These are phyloP conservation scores for Ceratocystis smalleyi DNA, from an alignment of 2,329 filamentous ascomycete genomes.

Conservation along the genomic window DNA sequence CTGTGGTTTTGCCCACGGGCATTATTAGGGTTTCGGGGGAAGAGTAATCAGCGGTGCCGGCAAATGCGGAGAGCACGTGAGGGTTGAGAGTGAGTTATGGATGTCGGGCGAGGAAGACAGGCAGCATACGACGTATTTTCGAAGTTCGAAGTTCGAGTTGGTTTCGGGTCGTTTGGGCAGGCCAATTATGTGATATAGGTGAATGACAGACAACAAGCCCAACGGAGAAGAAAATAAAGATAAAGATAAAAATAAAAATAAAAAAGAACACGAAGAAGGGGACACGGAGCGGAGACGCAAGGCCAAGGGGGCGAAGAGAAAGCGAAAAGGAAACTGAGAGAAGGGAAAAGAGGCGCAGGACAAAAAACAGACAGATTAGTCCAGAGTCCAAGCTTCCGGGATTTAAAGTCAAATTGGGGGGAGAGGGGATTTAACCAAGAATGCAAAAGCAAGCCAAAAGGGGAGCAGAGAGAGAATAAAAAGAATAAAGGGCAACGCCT, in stretches of 20 bases:
- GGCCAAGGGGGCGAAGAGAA: background rate
- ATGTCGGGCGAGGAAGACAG: too few relatives aligned
- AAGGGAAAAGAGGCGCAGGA: background rate
- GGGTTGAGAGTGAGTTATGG: background rate
- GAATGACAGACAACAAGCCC: too few relatives aligned
- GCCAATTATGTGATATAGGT: too few relatives aligned
- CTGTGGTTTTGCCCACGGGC: constrained; percentile 13
- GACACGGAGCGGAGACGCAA: constrained; percentile 1
- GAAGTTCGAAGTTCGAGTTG: background rate
- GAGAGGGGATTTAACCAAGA: background rate
- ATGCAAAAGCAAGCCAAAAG: background rate
- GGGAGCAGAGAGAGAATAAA: background rate
- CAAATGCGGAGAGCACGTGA: background rate
- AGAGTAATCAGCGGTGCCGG: background rate
- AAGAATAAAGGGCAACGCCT: background rate
- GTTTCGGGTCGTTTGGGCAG: background rate
- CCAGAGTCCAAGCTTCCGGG: background rate
- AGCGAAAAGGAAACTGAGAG: background rate
- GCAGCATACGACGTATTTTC: too few relatives aligned
- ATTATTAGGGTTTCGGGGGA: constrained; percentile 1
- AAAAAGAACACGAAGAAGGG: background rate
- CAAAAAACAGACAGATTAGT: background rate
- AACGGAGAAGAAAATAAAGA: background rate
- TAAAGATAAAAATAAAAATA: background rate
- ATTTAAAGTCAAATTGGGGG: background rate